phyloP scores from a whole-genome alignment of 345 rosid species.

The Draba incana region DNA sequence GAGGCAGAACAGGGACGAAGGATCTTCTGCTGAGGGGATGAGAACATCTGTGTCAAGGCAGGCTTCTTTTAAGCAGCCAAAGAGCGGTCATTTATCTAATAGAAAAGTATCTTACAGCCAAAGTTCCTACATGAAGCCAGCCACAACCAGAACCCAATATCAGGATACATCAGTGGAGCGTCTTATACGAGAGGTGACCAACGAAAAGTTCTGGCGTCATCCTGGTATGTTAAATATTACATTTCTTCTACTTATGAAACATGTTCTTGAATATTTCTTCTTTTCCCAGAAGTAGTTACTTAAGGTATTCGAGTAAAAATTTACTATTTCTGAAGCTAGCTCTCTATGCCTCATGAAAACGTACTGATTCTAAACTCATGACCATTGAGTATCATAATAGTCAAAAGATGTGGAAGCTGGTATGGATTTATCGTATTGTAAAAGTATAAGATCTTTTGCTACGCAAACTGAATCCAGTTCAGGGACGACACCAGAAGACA shows the following conservation, averaged over 20 bases:
- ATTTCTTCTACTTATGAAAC: constrained; percentile 28
- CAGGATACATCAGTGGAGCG: constrained; percentile 99
- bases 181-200: constrained; percentile 94
- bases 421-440: too few relatives aligned
- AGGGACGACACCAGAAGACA: constrained; percentile 60
- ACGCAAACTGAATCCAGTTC: constrained; percentile 54
- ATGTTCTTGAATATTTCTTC: constrained; percentile 33
- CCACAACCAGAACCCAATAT: constrained; percentile 49
- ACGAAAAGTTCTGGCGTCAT: constrained; percentile 89
- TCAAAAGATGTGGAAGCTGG: too few relatives aligned
- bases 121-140: constrained; percentile 64
- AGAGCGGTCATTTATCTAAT: constrained; percentile 55
- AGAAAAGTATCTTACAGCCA: constrained; percentile 67
- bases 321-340: too few relatives aligned
- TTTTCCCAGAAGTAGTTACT: too few relatives aligned
- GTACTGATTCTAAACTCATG: too few relatives aligned
- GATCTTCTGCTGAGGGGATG: constrained; percentile 60
- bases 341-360: too few relatives aligned
- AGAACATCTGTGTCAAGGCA: constrained; percentile 65
- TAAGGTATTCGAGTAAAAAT: neutral
- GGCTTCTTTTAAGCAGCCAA: constrained; percentile 78
- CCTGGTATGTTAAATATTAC: constrained; percentile 43
- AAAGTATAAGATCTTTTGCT: constrained; percentile 51
- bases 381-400: too few relatives aligned
- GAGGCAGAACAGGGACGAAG: constrained; percentile 60